Evolutionary conservation across 1,284 basidiomycete species (phyloP).

Genomic region (Melanopsichium pennsylvanicum): DNA sequence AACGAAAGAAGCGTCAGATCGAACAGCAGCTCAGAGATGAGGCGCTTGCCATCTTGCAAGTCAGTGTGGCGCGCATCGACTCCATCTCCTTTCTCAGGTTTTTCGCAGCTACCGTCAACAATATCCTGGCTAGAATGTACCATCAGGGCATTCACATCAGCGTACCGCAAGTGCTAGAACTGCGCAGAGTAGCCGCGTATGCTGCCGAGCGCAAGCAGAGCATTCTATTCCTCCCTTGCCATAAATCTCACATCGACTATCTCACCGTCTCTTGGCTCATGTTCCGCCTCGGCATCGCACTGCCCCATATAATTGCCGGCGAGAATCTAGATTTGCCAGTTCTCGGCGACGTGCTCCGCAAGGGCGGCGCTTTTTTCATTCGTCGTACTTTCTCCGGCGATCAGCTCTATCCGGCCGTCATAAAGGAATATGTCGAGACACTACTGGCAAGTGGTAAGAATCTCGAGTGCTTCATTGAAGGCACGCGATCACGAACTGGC

Average conservation of each 20-base stretch:
- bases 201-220: conserved; percentile 64
- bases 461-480: conserved; percentile 66
- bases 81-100: conserved; percentile 50
- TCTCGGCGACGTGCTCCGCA: conserved; percentile 62
- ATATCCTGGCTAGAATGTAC: conserved; percentile 65
- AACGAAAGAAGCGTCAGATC: conserved; percentile 53
- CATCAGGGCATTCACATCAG: conserved; percentile 63
- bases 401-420: conserved; percentile 65
- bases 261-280: conserved; percentile 60
- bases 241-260: conserved; percentile 66
- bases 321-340: conserved; percentile 66
- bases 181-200: conserved; percentile 58
- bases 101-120: conserved; percentile 62
- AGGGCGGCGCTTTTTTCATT: conserved; percentile 67
- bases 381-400: conserved; percentile 65
- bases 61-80: conserved; percentile 53
- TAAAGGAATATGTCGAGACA: conserved; percentile 66
- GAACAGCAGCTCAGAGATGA: conserved; percentile 54
- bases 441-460: conserved; percentile 64
- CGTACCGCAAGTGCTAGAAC: conserved; percentile 58
- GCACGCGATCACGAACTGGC: conserved; percentile 66
- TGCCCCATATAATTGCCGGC: conserved; percentile 67
- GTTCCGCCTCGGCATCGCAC: conserved; percentile 64
- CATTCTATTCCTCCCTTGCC: conserved; percentile 66
- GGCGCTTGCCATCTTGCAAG: conserved; percentile 48